A percentile compares a stretch with the other conserved stretches of the same genome.
Evolutionary conservation across 805 yeast genomes (phyloP).

Genomic region (Monosporozyma unispora): DNA sequence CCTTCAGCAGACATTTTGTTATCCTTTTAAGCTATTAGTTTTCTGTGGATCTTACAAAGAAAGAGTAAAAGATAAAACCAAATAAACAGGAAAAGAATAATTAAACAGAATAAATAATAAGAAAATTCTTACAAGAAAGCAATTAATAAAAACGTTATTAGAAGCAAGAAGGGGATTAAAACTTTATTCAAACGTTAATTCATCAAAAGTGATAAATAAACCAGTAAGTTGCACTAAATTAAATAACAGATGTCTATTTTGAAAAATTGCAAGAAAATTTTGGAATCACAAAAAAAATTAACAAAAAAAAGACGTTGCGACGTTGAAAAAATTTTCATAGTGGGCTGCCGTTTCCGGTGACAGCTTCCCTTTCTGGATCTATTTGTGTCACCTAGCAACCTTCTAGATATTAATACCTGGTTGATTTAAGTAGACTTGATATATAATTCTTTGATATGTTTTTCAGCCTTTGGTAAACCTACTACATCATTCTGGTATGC

Average conservation of each 20-base stretch:
- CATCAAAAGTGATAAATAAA: not conserved
- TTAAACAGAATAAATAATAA: not conserved
- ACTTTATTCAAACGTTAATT: not conserved
- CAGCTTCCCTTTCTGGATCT: not conserved
- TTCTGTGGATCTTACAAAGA: not conserved
- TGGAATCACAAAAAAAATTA: not conserved
- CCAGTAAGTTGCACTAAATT: not conserved
- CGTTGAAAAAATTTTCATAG: not conserved
- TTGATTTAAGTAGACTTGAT: no score
- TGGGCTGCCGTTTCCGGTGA: not conserved
- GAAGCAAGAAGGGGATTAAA: not conserved
- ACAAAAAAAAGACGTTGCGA: not conserved
- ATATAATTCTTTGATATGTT: no score
- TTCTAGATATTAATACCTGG: no score
- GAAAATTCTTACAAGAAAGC: not conserved
- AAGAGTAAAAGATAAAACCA: not conserved
- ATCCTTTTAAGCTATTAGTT: not conserved
- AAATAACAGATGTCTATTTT: not conserved
- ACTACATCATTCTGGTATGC: no score
- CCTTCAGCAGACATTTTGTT: conserved; percentile 39
- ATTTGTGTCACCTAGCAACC: not conserved
- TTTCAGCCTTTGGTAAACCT: no score
- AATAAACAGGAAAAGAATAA: not conserved
- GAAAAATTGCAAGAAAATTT: not conserved
- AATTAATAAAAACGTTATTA: not conserved